Evolutionary conservation across 331 rosid species (phyloP).

Genomic region (Ulmus americana): DNA sequence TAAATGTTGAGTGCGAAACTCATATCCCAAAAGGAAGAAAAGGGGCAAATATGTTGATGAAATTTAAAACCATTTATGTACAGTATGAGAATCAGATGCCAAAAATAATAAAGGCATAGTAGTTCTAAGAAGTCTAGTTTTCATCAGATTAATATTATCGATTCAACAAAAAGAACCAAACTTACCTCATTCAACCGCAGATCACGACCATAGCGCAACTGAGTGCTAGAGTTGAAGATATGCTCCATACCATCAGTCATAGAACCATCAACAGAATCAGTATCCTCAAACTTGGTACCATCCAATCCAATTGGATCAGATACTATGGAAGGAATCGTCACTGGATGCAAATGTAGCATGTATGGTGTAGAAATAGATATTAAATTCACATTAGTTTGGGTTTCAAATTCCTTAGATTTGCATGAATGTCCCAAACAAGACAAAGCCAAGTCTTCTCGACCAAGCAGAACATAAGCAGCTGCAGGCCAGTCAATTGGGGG

Average conservation of each 20-base stretch:
- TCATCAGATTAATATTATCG: conserved; percentile 10
- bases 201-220: conserved; percentile 90
- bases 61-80: not conserved
- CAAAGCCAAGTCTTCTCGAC: conserved; percentile 96
- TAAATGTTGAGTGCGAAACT: not conserved
- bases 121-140: not conserved
- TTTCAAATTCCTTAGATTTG: conserved; percentile 74
- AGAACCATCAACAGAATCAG: conserved; percentile 92
- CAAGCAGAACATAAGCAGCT: conserved; percentile 92
- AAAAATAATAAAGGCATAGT: not conserved
- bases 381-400: conserved; percentile 76
- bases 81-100: not conserved
- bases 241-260: conserved; percentile 95
- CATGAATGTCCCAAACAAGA: conserved; percentile 58
- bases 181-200: conserved; percentile 90
- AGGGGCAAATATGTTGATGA: not conserved
- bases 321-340: conserved; percentile 80
- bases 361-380: conserved; percentile 94
- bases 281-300: conserved; percentile 75
- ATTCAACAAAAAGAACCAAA: conserved; percentile 17
- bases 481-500: conserved; percentile 97
- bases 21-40: not conserved
- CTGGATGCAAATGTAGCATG: conserved; percentile 91
- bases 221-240: conserved; percentile 94
- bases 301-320: conserved; percentile 86